These are phyloP conservation scores for Kentomonas sorsogonicus DNA, from an alignment of 208 protist genomes.

Conservation along the genomic window DNA sequence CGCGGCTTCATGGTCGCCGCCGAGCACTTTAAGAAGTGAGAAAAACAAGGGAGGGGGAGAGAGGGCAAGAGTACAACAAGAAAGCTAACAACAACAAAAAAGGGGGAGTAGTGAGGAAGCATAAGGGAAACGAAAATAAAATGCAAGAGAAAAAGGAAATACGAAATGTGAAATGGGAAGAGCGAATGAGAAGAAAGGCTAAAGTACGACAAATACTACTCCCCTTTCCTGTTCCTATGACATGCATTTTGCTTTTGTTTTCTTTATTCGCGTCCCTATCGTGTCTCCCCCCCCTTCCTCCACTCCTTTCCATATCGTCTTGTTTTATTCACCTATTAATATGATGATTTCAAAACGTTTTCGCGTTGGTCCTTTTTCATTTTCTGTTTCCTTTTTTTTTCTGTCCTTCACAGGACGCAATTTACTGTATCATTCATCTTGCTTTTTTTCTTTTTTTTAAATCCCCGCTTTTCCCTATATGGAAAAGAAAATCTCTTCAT, in stretches of 20 bases:
- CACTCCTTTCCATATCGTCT: background rate
- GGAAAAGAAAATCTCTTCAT: background rate
- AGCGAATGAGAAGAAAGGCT: background rate
- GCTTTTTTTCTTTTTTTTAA: background rate
- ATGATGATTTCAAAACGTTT: background rate
- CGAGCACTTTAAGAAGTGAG: constrained; percentile 34
- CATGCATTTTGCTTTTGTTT: constrained; percentile 10
- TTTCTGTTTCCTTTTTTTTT: background rate
- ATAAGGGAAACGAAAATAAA: constrained; percentile 6
- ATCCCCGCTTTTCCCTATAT: background rate
- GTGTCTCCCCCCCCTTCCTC: background rate
- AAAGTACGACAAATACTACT: background rate
- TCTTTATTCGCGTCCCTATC: background rate
- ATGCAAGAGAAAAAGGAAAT: background rate
- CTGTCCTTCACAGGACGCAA: background rate
- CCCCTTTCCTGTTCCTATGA: constrained; percentile 7
- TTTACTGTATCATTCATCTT: too few species aligned
- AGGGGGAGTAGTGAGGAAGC: background rate
- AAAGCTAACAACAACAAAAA: too few species aligned
- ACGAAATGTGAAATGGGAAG: background rate
- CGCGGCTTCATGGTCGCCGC: constrained; percentile 84
- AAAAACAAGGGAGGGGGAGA: background rate
- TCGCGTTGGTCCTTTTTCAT: background rate
- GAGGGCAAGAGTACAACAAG: background rate
- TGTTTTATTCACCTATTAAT: background rate